phyloP scores from a whole-genome alignment of 345 rosid genomes.

The Populus tremula region DNA sequence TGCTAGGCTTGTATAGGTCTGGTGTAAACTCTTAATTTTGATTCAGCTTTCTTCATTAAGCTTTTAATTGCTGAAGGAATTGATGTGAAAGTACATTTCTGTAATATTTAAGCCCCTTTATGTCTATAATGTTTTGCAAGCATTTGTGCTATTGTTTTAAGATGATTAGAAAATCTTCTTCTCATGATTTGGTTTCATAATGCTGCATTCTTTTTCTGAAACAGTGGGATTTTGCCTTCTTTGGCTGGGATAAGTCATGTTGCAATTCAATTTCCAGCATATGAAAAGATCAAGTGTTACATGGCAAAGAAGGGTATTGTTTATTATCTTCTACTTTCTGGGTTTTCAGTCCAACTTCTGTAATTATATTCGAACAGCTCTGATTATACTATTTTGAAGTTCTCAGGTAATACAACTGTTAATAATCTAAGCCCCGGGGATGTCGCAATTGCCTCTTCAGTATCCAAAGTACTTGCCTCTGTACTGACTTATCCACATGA shows the following conservation, averaged over 20 bases:
- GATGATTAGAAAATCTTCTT: neutral
- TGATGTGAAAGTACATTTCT: neutral
- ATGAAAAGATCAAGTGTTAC: conserved; percentile 78
- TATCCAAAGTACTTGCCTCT: conserved; percentile 81
- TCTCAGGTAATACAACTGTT: conserved; percentile 57
- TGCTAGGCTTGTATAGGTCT: conserved; percentile 87
- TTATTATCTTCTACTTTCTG: neutral
- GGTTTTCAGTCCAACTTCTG: conserved; percentile 1
- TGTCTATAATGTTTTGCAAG: conserved; percentile 8
- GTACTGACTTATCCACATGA: conserved; percentile 88
- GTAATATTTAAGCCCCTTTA: neutral
- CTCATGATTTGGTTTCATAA: neutral
- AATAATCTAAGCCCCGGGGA: conserved; percentile 56
- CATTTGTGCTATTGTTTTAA: neutral
- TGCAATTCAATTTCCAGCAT: conserved; percentile 92
- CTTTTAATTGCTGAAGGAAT: neutral
- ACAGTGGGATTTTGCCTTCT: conserved; percentile 93
- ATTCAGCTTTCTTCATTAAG: neutral
- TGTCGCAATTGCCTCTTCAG: conserved; percentile 77
- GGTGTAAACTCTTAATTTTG: conserved; percentile 25
- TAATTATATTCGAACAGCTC: conserved; percentile 10
- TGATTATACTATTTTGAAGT: conserved; percentile 28
- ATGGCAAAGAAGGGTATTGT: conserved; percentile 66
- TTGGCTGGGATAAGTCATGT: conserved; percentile 92
- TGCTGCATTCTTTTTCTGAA: conserved; percentile 23